Base-by-base conservation (phyloP, 208 protist genomes). In the Tritrichomonas musculus region DNA sequence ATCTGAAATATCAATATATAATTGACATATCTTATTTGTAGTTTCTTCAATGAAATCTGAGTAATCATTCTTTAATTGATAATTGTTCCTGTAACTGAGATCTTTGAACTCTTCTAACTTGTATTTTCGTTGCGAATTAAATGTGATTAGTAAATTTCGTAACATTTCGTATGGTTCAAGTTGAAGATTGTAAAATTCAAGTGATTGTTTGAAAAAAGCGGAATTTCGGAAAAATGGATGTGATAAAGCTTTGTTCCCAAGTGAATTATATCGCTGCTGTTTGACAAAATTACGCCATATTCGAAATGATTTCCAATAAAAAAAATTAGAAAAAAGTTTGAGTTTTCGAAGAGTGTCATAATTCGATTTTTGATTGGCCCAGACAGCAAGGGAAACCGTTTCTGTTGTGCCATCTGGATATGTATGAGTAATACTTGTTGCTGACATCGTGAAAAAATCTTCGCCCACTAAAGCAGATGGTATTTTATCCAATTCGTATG, bases 301-400 rank as follows among this genome's bases (percentile, higher is more conserved):
- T 57, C 77, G 33, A 57, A 88, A 88, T 53, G 44, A 20, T 57
- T 88, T 88, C 77, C 77, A 88, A 88, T 41, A 57, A 5, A 88
- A 88, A 88, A 39, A 88, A 20, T 57, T 25, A 17, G 47, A 53
- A n/a, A 88, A 57, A 33, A 88, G n/a, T 88, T 53, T 53, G 2
- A 88, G 30, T 88, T 88, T 88, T 25, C 77, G 4, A 36, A 88
- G 33, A 33, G 77, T 27, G 14, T 53, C 41, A 49, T 39, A 88
- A 9, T 57, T 50, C 1, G 47, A 57, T 57, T 88, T 88, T 50
- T 88, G 47, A 57, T 47, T 53, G 53, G 77, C 33, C 20, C 47
- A 88, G 11, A 44, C 47, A 36, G 33, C 47, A n/a, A 88, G 44
- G 9, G 77, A 57, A 27, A 88, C 0, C 14, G 41, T 88, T 57